Evolutionary conservation across 73 alveolate genomes (phyloP).

Genomic region (Tetrahymena thermophila): DNA sequence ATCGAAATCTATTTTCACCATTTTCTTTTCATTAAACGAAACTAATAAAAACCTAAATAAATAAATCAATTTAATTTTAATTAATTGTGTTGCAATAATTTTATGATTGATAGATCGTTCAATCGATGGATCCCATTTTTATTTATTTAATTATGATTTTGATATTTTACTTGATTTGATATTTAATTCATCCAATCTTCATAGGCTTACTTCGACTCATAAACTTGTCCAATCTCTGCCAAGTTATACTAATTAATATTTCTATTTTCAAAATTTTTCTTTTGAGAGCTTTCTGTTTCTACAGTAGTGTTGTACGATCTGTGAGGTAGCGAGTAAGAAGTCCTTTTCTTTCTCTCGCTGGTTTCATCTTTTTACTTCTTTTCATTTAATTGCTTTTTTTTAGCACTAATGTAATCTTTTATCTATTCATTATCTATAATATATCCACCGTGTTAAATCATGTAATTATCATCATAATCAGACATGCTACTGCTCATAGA

Average conservation of each 20-base stretch:
- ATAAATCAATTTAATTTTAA: neutral
- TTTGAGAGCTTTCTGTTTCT: neutral
- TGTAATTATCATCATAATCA: neutral
- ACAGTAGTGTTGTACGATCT: neutral
- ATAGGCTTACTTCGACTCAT: neutral
- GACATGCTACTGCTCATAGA: neutral
- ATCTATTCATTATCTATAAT: neutral
- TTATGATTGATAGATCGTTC: too few species aligned
- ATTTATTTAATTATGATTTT: too few species aligned
- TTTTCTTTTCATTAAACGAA: neutral
- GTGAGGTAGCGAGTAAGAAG: neutral
- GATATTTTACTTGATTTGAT: neutral
- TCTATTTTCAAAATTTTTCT: neutral
- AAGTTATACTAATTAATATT: neutral
- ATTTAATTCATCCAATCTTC: neutral
- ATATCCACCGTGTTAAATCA: neutral
- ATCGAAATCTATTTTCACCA: neutral
- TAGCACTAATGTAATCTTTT: neutral
- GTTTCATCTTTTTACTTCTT: neutral
- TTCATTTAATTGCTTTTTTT: neutral
- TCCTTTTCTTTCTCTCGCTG: neutral
- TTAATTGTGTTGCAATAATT: too few species aligned
- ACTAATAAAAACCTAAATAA: neutral
- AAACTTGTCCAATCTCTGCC: neutral
- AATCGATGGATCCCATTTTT: too few species aligned